A percentile compares a stretch with the other conserved stretches of the same genome.
These are phyloP conservation scores for Leccinum colubrinum DNA, from an alignment of 1,284 basidiomycete genomes.

Conservation along the genomic window DNA sequence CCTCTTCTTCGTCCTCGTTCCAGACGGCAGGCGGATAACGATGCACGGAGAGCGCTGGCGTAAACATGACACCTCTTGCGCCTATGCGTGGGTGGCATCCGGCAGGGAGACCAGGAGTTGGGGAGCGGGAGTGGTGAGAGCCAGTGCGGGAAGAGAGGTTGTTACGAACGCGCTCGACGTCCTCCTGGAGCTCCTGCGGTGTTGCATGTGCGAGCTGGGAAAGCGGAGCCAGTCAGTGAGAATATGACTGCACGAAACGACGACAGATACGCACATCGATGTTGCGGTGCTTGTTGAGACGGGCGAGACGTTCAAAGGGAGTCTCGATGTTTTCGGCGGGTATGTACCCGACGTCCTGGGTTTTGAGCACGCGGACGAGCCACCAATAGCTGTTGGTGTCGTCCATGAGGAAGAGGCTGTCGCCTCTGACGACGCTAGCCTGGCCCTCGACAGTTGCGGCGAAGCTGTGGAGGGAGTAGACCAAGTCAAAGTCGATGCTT, in stretches of 20 bases:
- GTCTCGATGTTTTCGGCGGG: constrained; percentile 99
- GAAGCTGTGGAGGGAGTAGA: constrained; percentile 90
- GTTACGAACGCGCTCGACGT: constrained; percentile 49
- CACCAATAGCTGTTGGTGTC: constrained; percentile 97
- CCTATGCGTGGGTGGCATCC: constrained; percentile 23
- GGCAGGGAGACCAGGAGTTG: constrained; percentile 36
- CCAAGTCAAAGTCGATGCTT: constrained; percentile 88
- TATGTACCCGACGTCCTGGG: constrained; percentile 99
- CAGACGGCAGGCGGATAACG: constrained; percentile 79
- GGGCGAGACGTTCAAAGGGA: constrained; percentile 92
- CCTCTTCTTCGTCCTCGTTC: constrained; percentile 79
- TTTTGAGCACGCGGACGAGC: constrained; percentile 95
- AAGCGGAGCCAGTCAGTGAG: not conserved
- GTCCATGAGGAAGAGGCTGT: no score
- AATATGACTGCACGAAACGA: not conserved
- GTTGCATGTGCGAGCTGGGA: constrained; percentile 71
- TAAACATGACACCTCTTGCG: constrained; percentile 56
- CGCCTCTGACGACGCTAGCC: no score
- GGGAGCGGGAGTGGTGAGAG: constrained; percentile 44
- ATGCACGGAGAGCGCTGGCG: constrained; percentile 55
- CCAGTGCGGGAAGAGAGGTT: constrained; percentile 50
- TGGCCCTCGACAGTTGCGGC: constrained; percentile 82
- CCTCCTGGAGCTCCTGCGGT: constrained; percentile 54
- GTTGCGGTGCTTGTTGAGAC: constrained; percentile 97
- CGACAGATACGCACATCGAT: constrained; percentile 72